phyloP scores from a whole-genome alignment of 768 basidiomycete species.

The Pisolithus orientalis region DNA sequence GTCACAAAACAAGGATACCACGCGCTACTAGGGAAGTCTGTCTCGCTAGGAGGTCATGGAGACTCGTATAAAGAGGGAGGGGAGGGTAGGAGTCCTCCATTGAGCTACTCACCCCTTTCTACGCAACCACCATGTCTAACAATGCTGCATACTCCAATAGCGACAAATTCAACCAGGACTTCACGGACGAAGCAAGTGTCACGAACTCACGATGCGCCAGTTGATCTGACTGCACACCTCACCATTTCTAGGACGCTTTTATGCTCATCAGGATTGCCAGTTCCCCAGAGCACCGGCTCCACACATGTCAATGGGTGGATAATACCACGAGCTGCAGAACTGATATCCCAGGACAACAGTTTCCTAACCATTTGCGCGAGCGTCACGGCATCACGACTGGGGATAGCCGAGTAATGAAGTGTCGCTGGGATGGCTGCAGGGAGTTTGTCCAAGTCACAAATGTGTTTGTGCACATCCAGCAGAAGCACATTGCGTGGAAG shows the following conservation, averaged over 20 bases:
- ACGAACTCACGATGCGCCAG: background rate
- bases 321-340: slow-evolving; percentile 7
- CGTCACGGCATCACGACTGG: slow-evolving; percentile 13
- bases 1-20: background rate
- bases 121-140: slow-evolving; percentile 14
- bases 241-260: slow-evolving; percentile 17
- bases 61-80: slow-evolving; percentile 14
- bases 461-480: slow-evolving; percentile 20
- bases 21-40: background rate
- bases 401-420: slow-evolving; percentile 8
- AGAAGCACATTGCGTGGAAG: slow-evolving; percentile 19
- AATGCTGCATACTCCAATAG: slow-evolving; percentile 5
- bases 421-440: slow-evolving; percentile 20
- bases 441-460: slow-evolving; percentile 13
- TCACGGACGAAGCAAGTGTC: slow-evolving; percentile 22
- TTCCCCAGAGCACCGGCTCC: slow-evolving; percentile 20
- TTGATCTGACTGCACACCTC: background rate
- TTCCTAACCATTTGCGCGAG: slow-evolving; percentile 15
- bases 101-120: background rate
- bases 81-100: background rate
- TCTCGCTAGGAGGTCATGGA: background rate
- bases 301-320: slow-evolving; percentile 20
- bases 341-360: slow-evolving; percentile 12
- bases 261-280: slow-evolving; percentile 21
- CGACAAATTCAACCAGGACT: slow-evolving; percentile 24